These are phyloP conservation scores for Babesia bigemina DNA, from an alignment of 169 alveolate species.

Conservation along the genomic window DNA sequence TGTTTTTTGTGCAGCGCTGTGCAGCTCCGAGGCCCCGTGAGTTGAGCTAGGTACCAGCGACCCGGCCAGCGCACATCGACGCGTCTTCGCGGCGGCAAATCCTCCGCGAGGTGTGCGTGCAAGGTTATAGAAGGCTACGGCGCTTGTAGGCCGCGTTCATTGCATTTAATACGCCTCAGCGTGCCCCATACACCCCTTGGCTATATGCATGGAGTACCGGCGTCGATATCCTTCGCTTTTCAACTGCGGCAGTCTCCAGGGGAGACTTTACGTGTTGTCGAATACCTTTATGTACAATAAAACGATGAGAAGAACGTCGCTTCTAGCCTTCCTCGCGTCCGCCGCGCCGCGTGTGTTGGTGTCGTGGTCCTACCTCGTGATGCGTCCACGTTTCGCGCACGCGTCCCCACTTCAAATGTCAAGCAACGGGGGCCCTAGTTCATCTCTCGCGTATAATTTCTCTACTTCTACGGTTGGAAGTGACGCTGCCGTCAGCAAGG, in stretches of 20 bases:
- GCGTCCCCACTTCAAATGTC: conserved; percentile 1
- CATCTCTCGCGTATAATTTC: not conserved
- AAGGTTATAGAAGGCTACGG: no score
- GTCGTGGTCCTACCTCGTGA: conserved; percentile 26
- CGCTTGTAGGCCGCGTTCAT: no score
- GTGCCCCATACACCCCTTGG: no score
- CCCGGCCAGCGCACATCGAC: no score
- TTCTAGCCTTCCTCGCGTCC: conserved; percentile 27
- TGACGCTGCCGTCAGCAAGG: not conserved
- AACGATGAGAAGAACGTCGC: conserved; percentile 16
- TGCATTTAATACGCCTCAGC: no score
- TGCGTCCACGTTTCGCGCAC: conserved; percentile 7
- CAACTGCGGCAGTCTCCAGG: no score
- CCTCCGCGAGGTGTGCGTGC: no score
- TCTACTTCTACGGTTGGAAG: not conserved
- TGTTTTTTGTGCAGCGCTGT: conserved; percentile 29
- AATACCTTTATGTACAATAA: not conserved
- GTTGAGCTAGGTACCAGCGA: no score
- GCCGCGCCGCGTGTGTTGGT: conserved; percentile 44
- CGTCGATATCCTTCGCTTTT: no score
- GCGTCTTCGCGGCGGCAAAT: no score
- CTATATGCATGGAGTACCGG: no score
- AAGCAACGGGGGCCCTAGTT: not conserved
- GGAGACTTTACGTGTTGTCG: no score
- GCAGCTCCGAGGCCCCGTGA: not conserved